These are phyloP conservation scores for Phyllosticta capitalensis DNA, from an alignment of 2,329 filamentous ascomycete genomes.

Conservation along the genomic window DNA sequence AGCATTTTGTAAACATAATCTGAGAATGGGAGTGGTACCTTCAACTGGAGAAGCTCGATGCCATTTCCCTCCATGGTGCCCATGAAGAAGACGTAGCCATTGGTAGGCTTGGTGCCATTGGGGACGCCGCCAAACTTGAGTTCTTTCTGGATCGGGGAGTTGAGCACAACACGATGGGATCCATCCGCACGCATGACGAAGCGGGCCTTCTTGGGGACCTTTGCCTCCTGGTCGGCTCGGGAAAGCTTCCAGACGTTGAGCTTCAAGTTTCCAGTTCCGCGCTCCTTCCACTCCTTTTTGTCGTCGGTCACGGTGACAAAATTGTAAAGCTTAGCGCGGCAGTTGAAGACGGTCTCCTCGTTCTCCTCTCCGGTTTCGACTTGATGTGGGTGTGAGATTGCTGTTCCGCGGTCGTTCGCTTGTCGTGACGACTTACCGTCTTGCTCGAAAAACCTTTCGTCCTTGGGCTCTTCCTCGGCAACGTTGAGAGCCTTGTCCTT, in stretches of 20 bases:
- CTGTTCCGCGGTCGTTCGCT: constrained; percentile 10
- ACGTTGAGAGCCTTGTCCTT: constrained; percentile 19
- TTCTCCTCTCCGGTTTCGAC: constrained; percentile 82
- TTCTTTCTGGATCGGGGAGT: constrained; percentile 67
- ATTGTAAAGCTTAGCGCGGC: constrained; percentile 76
- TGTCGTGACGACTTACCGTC: constrained; percentile 48
- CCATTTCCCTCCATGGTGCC: constrained; percentile 45
- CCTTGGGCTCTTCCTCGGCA: constrained; percentile 46
- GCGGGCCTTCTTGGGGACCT: constrained; percentile 44
- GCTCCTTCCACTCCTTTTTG: constrained; percentile 73
- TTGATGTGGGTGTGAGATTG: constrained; percentile 27
- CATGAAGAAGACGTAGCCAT: constrained; percentile 60
- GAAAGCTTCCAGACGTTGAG: constrained; percentile 47
- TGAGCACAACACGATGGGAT: constrained; percentile 76
- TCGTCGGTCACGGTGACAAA: constrained; percentile 52
- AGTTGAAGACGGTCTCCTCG: constrained; percentile 64
- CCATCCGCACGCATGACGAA: constrained; percentile 89
- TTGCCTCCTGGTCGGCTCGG: constrained; percentile 36
- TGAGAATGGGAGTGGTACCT: constrained; percentile 34
- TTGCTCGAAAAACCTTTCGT: constrained; percentile 48
- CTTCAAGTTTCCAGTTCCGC: constrained; percentile 74
- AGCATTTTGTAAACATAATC: background rate
- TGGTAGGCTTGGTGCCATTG: constrained; percentile 52
- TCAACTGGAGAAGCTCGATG: constrained; percentile 45
- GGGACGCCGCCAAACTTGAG: constrained; percentile 63